Percentiles rank a stretch among this genome's conserved stretches.
phyloP scores from a whole-genome alignment of 2,329 filamentous ascomycete genomes.

The Conoideocrella luteorostrata region DNA sequence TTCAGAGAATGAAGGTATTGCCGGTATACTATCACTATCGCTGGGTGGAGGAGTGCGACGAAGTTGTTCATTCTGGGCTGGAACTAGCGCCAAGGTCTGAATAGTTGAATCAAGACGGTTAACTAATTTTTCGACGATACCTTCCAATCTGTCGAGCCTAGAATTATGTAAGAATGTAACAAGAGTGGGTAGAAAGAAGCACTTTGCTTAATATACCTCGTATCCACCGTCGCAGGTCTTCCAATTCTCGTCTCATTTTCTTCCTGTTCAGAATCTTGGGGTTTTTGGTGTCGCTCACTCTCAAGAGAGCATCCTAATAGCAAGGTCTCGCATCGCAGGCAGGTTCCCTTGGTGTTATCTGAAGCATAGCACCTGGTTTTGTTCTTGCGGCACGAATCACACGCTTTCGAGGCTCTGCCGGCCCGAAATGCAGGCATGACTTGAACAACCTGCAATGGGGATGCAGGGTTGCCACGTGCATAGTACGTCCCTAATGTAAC shows the following conservation, averaged over 20 bases:
- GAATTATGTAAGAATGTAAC: background rate
- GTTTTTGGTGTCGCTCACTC: background rate
- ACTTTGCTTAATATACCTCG: background rate
- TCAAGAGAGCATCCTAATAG: constrained; percentile 16
- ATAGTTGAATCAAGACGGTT: background rate
- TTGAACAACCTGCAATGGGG: background rate
- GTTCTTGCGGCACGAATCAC: constrained; percentile 17
- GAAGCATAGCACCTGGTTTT: constrained; percentile 21
- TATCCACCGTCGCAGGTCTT: background rate
- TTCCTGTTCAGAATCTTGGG: no score
- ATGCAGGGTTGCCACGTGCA: no score
- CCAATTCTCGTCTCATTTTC: background rate
- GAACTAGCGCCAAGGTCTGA: background rate
- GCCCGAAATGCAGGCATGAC: constrained; percentile 17
- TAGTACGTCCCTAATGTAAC: no score
- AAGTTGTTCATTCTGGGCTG: background rate
- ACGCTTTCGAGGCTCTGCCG: constrained; percentile 20
- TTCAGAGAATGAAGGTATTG: background rate
- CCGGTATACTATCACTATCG: background rate
- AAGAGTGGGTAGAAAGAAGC: background rate
- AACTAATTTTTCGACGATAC: background rate
- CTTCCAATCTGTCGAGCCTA: constrained; percentile 1
- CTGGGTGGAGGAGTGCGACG: no score
- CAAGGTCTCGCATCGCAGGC: constrained; percentile 19
- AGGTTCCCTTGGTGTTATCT: constrained; percentile 6